phyloP scores from a whole-genome alignment of 345 rosid genomes.

The Linum lewisii region DNA sequence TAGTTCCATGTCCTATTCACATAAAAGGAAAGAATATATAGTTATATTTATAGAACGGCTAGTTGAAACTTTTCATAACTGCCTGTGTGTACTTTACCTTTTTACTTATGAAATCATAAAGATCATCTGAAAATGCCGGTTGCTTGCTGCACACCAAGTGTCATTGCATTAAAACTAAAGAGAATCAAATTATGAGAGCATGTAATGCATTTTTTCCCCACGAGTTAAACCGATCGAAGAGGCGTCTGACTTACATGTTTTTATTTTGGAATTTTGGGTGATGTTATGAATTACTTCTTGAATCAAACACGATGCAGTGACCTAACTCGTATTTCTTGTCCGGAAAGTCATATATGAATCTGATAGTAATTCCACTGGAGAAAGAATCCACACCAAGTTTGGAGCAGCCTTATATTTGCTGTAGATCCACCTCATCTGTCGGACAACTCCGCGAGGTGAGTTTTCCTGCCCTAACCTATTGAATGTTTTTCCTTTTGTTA shows the following conservation, averaged over 20 bases:
- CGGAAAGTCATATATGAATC: conserved; percentile 22
- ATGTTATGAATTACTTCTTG: neutral
- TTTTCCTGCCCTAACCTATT: neutral
- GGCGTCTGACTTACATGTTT: neutral
- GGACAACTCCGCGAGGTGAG: conserved; percentile 19
- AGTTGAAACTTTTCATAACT: neutral
- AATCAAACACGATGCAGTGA: conserved; percentile 4
- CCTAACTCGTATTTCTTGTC: conserved; percentile 9
- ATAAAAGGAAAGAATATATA: neutral
- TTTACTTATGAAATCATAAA: neutral
- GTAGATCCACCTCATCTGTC: conserved; percentile 20
- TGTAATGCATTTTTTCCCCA: too few species aligned
- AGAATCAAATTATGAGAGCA: too few species aligned
- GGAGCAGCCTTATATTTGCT: conserved; percentile 23
- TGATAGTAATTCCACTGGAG: conserved; percentile 19
- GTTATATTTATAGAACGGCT: neutral
- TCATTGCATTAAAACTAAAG: too few species aligned
- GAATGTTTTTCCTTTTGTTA: neutral
- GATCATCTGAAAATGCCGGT: neutral
- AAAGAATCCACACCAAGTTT: conserved; percentile 9
- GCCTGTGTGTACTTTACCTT: neutral
- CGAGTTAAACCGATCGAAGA: conserved; percentile 4
- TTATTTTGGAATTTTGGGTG: neutral
- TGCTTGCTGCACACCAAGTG: neutral
- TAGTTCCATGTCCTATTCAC: neutral